A percentile compares a stretch with the other conserved stretches of the same genome.
These are phyloP conservation scores for Sistotremastrum suecicum DNA, from an alignment of 768 basidiomycete species.

Conservation along the genomic window DNA sequence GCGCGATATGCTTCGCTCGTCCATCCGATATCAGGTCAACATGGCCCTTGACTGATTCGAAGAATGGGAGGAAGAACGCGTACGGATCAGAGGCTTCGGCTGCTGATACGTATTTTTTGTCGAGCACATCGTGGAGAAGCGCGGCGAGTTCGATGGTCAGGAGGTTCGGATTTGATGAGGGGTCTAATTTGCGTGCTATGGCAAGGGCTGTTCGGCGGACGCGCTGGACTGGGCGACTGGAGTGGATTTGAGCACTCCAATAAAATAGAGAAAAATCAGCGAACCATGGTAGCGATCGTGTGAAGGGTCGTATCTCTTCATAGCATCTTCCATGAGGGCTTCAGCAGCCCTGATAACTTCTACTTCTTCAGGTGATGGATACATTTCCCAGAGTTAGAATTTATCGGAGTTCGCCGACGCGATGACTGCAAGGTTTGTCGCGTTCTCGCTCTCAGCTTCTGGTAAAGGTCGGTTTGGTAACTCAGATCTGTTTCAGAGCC, in stretches of 20 bases:
- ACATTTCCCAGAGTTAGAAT: background rate
- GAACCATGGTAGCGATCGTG: slow-evolving; percentile 70
- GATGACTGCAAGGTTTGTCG: too few relatives aligned
- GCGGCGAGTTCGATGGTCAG: slow-evolving; percentile 72
- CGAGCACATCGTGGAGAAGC: slow-evolving; percentile 78
- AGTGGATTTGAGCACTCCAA: slow-evolving; percentile 1
- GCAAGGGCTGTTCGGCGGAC: slow-evolving; percentile 65
- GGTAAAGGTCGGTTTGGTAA: too few relatives aligned
- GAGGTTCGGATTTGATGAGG: slow-evolving; percentile 39
- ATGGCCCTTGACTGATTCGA: slow-evolving; percentile 23
- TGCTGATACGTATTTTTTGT: slow-evolving; percentile 67
- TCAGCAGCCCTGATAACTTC: slow-evolving; percentile 43
- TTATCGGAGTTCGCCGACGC: too few relatives aligned
- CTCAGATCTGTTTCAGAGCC: too few relatives aligned
- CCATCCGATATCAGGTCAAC: slow-evolving; percentile 47
- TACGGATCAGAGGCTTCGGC: slow-evolving; percentile 46
- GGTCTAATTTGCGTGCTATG: slow-evolving; percentile 37
- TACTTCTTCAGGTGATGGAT: slow-evolving; percentile 5
- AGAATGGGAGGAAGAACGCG: slow-evolving; percentile 55
- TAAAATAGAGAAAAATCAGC: slow-evolving; percentile 8
- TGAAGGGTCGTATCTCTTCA: slow-evolving; percentile 69
- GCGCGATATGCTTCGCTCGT: slow-evolving; percentile 38
- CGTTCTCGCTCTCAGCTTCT: too few relatives aligned
- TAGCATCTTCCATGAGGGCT: slow-evolving; percentile 53
- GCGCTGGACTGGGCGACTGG: slow-evolving; percentile 45